Conservation (phyloP, 2,329 filamentous ascomycete genomes). For the Diaporthe sp. region DNA sequence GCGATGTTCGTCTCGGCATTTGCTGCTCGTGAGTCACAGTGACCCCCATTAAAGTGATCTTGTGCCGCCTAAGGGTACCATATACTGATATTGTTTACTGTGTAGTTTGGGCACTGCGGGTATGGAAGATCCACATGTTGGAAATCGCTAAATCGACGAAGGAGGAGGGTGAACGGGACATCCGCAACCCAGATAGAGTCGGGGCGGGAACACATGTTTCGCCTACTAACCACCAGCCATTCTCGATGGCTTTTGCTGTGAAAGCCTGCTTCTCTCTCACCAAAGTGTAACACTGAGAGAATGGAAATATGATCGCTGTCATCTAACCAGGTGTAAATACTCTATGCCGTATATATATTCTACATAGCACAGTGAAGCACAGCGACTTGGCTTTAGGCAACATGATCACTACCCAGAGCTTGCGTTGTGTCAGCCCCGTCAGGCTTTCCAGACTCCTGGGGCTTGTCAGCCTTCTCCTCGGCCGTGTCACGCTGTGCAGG, state of each 20-base stretch:
- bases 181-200: constrained; percentile 47
- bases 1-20: constrained; percentile 72
- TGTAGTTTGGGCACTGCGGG: constrained; percentile 57
- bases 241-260: constrained; percentile 35
- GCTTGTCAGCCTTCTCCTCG: background rate
- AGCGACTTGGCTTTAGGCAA: background rate
- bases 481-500: background rate
- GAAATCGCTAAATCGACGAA: constrained; percentile 49
- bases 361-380: constrained; percentile 9
- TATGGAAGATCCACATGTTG: constrained; percentile 59
- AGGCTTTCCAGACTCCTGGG: background rate
- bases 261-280: constrained; percentile 40
- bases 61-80: background rate
- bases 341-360: constrained; percentile 4
- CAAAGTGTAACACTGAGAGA: constrained; percentile 31
- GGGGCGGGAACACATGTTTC: background rate
- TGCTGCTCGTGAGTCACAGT: constrained; percentile 54
- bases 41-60: background rate
- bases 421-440: background rate
- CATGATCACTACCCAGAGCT: background rate
- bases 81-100: background rate
- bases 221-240: background rate
- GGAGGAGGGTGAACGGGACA: constrained; percentile 48
- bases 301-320: background rate
- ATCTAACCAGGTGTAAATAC: constrained; percentile 9